Base-by-base conservation (phyloP, 164 flowering plant species). In the Liquidambar formosana region DNA sequence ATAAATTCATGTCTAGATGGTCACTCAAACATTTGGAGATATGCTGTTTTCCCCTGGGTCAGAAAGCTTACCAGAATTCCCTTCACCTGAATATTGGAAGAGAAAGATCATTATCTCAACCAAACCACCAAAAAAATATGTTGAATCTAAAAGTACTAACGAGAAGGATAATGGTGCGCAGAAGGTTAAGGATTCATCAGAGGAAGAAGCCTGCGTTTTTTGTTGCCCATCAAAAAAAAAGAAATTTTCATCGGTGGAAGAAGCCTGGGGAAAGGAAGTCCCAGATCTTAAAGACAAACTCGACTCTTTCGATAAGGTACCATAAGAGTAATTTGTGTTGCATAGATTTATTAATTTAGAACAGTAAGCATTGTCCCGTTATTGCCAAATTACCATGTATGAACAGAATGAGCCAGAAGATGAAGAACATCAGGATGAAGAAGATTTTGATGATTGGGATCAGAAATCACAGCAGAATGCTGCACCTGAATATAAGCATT, bases 111-210 rank as follows among this genome's bases (percentile, higher is more conserved):
- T 83, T 18, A 73, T 83, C 27, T 83, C 84, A 11, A 79, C 86
- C 6, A 83, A 83, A 75, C 84, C 81, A 28, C 86, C 86, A 15
- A 81, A 83, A 69, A 77, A 78, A 56, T 78, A 80, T 62, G 79
- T 79, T 41, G 79, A 81, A 52, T 38, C 71, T 22, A 75, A 74
- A 51, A 74, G 47, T 64, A 15, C 61, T 11, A 75, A 74, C 67
- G 77, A 71, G 21, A 67, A 75, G 70, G 73, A 68, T 26, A 68
- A 62, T 64, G 73, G 49, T 33, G 25, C 68, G 57, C 65, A 70
- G 22, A 77, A 76, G 75, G 79, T 11, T 66, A 72, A 74, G 47
- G 80, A 73, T 65, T 44, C 81, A n/a, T 68, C 65, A 1, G 83
- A 86, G 9, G 80, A 81, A 57, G 77, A 64, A 19, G 73, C 71